A percentile compares a stretch with the other conserved stretches of the same genome.
Evolutionary conservation across 2,329 filamentous ascomycete species (phyloP).

Genomic region (Domatiomyces globalis): DNA sequence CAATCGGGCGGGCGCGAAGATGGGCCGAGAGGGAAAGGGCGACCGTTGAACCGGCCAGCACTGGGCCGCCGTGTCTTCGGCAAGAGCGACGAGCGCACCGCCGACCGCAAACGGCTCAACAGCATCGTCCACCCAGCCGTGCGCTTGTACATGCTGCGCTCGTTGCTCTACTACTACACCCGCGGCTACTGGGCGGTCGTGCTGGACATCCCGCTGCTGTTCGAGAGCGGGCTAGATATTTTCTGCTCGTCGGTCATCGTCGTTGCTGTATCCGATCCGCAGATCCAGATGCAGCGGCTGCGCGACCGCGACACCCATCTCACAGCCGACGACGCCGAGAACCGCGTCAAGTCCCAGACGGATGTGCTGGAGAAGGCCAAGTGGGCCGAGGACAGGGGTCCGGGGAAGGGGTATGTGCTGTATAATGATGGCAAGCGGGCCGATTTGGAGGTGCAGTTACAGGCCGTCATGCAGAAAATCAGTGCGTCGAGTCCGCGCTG

Average conservation of each 20-base stretch:
- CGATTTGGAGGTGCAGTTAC: constrained; percentile 54
- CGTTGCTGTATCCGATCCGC: constrained; percentile 67
- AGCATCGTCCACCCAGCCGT: constrained; percentile 88
- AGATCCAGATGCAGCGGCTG: constrained; percentile 68
- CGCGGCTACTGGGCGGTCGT: constrained; percentile 75
- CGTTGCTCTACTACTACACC: constrained; percentile 59
- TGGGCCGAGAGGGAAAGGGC: constrained; percentile 38
- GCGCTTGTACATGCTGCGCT: constrained; percentile 62
- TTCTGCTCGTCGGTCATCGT: constrained; percentile 78
- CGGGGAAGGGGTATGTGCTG: constrained; percentile 55
- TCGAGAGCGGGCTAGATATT: constrained; percentile 73
- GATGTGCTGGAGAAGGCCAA: constrained; percentile 73
- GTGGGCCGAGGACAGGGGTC: constrained; percentile 50
- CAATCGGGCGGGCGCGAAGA: constrained; percentile 18
- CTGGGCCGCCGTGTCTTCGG: constrained; percentile 82
- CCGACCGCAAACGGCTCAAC: constrained; percentile 67
- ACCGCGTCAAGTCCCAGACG: constrained; percentile 72
- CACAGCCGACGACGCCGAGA: constrained; percentile 70
- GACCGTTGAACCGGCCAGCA: constrained; percentile 71
- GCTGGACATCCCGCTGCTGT: constrained; percentile 80
- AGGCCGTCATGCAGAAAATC: constrained; percentile 50
- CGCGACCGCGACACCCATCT: constrained; percentile 63
- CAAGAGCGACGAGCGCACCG: constrained; percentile 51
- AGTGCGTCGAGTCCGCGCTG: constrained; percentile 53
- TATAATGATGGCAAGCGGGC: constrained; percentile 75